These are phyloP conservation scores for Pachyrhizus erosus DNA, from an alignment of 306 rosid genomes.

Conservation along the genomic window DNA sequence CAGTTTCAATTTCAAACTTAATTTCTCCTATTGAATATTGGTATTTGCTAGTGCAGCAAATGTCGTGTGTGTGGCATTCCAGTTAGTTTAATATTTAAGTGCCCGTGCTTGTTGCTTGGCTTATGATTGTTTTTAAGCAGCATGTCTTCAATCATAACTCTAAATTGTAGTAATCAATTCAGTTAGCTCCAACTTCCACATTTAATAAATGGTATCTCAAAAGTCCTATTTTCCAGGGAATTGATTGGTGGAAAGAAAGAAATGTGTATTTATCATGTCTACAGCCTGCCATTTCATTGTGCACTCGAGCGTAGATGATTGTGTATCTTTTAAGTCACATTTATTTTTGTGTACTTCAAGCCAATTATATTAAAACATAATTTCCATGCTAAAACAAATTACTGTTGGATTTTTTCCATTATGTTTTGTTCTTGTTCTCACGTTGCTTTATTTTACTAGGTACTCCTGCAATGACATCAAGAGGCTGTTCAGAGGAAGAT, in stretches of 20 bases:
- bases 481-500: conserved; percentile 86
- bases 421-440: conserved; percentile 1
- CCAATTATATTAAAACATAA: neutral
- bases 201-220: neutral
- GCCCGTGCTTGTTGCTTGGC: neutral
- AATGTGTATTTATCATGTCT: neutral
- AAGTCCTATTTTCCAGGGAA: neutral
- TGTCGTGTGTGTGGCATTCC: neutral
- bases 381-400: conserved; percentile 17
- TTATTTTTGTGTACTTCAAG: conserved; percentile 2
- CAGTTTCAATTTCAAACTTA: neutral
- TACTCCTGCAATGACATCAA: conserved; percentile 92
- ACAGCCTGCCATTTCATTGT: neutral
- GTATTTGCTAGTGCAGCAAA: conserved; percentile 1
- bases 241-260: conserved; percentile 4
- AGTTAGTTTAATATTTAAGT: neutral
- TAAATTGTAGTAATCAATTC: neutral
- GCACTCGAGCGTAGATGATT: neutral
- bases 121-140: neutral
- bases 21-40: neutral
- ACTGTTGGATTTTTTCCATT: neutral
- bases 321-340: neutral
- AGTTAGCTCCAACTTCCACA: conserved; percentile 3
- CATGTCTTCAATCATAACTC: neutral
- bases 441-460: conserved; percentile 48